A percentile compares a stretch with the other conserved stretches of the same genome.
phyloP scores from a whole-genome alignment of 176 grass and related monocot species.

The Avena eriantha region DNA sequence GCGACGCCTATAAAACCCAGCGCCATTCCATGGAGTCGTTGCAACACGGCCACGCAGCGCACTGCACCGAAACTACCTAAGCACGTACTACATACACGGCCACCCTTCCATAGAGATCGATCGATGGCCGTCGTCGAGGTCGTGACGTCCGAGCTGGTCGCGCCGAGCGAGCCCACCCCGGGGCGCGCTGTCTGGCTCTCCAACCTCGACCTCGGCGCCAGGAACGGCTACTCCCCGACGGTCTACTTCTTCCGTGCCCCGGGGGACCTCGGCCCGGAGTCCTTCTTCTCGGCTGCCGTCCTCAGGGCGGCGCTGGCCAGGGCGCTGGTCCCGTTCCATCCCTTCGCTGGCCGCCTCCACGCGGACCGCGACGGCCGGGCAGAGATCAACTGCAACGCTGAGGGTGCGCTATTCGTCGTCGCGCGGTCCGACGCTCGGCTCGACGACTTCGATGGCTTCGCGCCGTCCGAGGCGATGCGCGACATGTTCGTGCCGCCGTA shows the following conservation, averaged over 20 bases:
- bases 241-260: slow-evolving; percentile 33
- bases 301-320: slow-evolving; percentile 51
- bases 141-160: slow-evolving; percentile 54
- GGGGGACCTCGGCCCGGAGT: background rate
- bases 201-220: slow-evolving; percentile 66
- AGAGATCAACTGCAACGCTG: slow-evolving; percentile 56
- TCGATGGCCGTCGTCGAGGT: slow-evolving; percentile 47
- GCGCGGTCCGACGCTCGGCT: slow-evolving; percentile 37
- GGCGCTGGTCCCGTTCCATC: slow-evolving; percentile 59
- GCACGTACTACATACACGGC: too few relatives aligned
- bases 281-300: slow-evolving; percentile 52
- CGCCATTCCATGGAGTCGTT: slow-evolving; percentile 1
- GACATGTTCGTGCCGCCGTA: slow-evolving; percentile 51
- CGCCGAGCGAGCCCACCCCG: slow-evolving; percentile 54
- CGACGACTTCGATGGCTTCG: slow-evolving; percentile 49
- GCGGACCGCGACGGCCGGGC: slow-evolving; percentile 20
- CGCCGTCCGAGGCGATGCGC: slow-evolving; percentile 42
- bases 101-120: too few relatives aligned
- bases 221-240: slow-evolving; percentile 55
- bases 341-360: slow-evolving; percentile 61
- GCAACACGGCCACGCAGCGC: background rate
- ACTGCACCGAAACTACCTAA: too few relatives aligned
- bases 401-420: slow-evolving; percentile 61
- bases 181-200: slow-evolving; percentile 60
- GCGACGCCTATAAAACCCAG: slow-evolving; percentile 41